A percentile compares a stretch with the other conserved stretches of the same genome.
These are phyloP conservation scores for Aspergillus felis DNA, from an alignment of 2,329 filamentous ascomycete genomes.

Conservation along the genomic window DNA sequence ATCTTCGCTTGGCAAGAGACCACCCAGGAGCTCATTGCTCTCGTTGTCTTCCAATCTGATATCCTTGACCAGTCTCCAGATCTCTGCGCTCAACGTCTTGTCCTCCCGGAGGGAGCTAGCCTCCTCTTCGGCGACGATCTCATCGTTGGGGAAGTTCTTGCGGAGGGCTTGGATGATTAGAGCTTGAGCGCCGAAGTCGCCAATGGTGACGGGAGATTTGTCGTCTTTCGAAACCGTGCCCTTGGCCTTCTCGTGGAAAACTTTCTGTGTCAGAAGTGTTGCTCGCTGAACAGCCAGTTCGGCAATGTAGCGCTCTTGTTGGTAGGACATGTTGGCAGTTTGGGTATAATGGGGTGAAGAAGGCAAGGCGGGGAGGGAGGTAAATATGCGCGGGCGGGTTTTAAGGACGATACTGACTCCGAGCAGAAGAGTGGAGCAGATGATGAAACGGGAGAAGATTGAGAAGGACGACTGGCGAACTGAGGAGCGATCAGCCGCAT, in stretches of 20 bases:
- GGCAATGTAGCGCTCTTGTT: constrained; percentile 75
- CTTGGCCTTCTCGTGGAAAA: constrained; percentile 86
- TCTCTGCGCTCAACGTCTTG: constrained; percentile 62
- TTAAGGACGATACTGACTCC: constrained; percentile 39
- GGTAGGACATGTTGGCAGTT: constrained; percentile 52
- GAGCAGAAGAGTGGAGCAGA: constrained; percentile 42
- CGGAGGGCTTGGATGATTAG: constrained; percentile 89
- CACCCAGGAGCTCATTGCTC: constrained; percentile 66
- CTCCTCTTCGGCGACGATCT: constrained; percentile 94
- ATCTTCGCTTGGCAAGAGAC: constrained; percentile 62
- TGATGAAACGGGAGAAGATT: constrained; percentile 26
- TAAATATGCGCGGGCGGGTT: constrained; percentile 38
- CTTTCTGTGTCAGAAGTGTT: constrained; percentile 68
- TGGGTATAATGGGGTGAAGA: constrained; percentile 17
- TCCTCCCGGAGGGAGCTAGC: constrained; percentile 74
- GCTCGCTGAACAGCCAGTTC: constrained; percentile 86
- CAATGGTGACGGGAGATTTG: constrained; percentile 93
- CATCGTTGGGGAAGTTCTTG: constrained; percentile 83
- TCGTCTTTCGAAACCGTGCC: constrained; percentile 93
- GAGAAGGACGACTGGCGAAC: constrained; percentile 17
- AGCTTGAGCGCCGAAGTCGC: constrained; percentile 95
- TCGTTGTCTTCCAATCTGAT: constrained; percentile 64
- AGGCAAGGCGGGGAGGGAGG: constrained; percentile 29
- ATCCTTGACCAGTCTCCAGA: constrained; percentile 78
- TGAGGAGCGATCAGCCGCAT: constrained; percentile 18